Evolutionary conservation across 345 rosid species (phyloP), one percentile per base, ranked within the genome.

Genomic region (Eucalyptus marginata): DNA sequence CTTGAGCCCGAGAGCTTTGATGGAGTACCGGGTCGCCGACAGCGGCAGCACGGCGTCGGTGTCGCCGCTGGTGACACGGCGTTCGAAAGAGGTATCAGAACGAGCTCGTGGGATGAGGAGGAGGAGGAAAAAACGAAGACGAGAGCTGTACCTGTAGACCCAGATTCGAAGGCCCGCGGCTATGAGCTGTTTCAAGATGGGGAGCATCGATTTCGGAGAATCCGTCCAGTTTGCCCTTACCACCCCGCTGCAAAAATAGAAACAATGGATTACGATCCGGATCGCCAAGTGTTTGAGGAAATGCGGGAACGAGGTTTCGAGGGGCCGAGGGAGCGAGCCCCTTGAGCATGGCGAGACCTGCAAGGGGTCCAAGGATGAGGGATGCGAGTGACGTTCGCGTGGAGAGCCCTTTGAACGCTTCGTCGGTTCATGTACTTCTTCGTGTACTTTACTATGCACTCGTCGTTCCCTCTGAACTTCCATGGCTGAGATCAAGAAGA

Each of bases 201-300:
- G 96, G 92, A 96, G 95, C 96, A 96, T 90, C 36, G 98, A 96
- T 88, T 93, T 96, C 7, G 99, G 98, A 64, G 96, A 96, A 91
- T 96, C 98, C 25, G 91, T 92, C 99, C 98, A 97, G 6, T 93
- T 94, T 27, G 92, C 10, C 87, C 96, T 91, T 8, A 94, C 89
- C 12, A 84, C 87, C 59, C 93, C 88, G 86, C 95, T 97, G 90
- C 92, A 29, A 84, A 52, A 13, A 88, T 0, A 87, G 43, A 87
- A 52, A 43, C 24, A 52, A 86, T 10, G 68, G 20, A 43, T 87
- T 87, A 33, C 47, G 11, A 76, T 76, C 47, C 43, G 83, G 83
- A 27, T 76, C 83, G 43, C 46, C 46, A 20, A 76, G 47, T 3
- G 83, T 76, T 20, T 2, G 83, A 76, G 83, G 83, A 76, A 76